Conservation (phyloP, 768 basidiomycete species). For the Phanerochaete sordida region DNA sequence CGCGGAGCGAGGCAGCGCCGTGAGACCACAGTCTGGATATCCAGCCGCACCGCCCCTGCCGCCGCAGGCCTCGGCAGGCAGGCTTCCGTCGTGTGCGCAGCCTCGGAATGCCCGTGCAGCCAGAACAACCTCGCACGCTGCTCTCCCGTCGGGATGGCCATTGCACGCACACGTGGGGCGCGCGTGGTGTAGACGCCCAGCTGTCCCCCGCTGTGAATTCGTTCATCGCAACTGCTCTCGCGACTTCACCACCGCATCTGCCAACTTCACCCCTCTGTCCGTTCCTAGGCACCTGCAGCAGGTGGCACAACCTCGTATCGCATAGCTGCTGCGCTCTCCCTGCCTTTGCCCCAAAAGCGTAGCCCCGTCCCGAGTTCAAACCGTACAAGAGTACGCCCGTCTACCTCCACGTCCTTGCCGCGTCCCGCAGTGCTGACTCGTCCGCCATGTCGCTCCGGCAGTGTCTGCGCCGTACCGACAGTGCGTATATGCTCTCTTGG, state of each 20-base stretch:
- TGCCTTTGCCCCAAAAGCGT: not conserved
- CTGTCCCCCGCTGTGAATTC: not conserved
- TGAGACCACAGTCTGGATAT: not conserved
- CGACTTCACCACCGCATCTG: not conserved
- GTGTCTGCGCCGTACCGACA: slow-evolving; percentile 64
- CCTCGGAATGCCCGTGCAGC: not conserved
- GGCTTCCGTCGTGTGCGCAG: not conserved
- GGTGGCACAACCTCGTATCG: not conserved
- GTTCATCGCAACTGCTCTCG: not conserved
- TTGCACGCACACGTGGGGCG: not conserved
- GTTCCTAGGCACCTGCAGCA: not conserved
- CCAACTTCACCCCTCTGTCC: not conserved
- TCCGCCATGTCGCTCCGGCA: slow-evolving; percentile 19
- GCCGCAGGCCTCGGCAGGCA: not conserved
- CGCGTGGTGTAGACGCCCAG: not conserved
- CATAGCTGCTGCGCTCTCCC: not conserved
- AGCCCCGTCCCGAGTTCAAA: not conserved
- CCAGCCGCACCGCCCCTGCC: not conserved
- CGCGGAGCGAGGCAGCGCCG: not conserved
- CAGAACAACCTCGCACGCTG: too few relatives aligned
- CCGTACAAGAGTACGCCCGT: slow-evolving; percentile 6
- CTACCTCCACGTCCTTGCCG: not conserved
- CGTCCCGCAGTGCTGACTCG: not conserved
- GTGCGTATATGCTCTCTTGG: slow-evolving; percentile 37
- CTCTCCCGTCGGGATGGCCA: not conserved